phyloP scores from a whole-genome alignment of 1,139 yeast species.

The Saccharomyces uvarum region DNA sequence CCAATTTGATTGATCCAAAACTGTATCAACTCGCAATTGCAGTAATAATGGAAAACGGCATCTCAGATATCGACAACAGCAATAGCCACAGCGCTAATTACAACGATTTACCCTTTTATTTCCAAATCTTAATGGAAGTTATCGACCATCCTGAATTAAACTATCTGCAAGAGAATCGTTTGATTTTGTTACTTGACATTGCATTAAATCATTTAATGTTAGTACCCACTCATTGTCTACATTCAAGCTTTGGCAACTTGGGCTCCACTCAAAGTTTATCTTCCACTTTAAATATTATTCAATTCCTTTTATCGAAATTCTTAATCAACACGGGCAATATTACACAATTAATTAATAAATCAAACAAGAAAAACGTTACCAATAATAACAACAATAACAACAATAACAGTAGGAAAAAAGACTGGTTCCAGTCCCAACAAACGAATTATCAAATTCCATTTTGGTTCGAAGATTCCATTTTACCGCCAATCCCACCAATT shows the following conservation, averaged over 20 bases:
- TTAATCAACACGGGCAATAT: constrained; percentile 15
- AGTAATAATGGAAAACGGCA: background rate
- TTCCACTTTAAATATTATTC: constrained; percentile 27
- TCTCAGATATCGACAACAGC: background rate
- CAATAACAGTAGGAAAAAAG: background rate
- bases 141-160: constrained; percentile 35
- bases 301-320: constrained; percentile 19
- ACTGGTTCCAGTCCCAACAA: background rate
- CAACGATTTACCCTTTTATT: background rate
- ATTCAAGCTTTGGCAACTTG: constrained; percentile 15
- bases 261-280: constrained; percentile 28
- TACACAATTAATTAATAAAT: background rate
- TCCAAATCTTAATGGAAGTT: constrained; percentile 32
- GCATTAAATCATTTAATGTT: constrained; percentile 13
- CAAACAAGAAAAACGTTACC: background rate
- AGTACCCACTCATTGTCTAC: constrained; percentile 15
- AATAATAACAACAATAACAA: background rate
- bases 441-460: constrained; percentile 17
- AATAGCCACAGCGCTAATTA: background rate
- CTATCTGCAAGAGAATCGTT: constrained; percentile 26
- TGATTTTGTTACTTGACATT: constrained; percentile 14
- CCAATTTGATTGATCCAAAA: background rate
- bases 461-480: constrained; percentile 23
- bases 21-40: background rate
- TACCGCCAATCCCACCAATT: constrained; percentile 34